Evolutionary conservation across 2,329 filamentous ascomycete genomes (phyloP).

Genomic region (Paraphaeosphaeria minitans): DNA sequence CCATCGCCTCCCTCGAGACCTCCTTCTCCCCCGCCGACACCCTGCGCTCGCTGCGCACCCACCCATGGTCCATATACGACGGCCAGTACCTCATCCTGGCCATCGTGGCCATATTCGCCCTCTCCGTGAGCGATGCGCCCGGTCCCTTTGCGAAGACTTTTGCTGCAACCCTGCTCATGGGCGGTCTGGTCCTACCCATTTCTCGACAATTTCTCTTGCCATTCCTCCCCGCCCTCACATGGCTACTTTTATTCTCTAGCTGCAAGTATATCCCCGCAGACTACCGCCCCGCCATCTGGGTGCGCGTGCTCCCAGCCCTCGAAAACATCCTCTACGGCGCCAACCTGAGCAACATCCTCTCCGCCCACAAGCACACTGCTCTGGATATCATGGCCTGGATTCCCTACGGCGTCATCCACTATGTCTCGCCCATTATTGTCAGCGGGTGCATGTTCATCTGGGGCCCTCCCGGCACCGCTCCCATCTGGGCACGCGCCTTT

Average conservation of each 20-base stretch:
- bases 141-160: slow-evolving; percentile 79
- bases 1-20: slow-evolving; percentile 76
- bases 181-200: slow-evolving; percentile 77
- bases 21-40: slow-evolving; percentile 83
- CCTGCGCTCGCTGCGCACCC: slow-evolving; percentile 73
- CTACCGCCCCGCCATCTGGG: slow-evolving; percentile 92
- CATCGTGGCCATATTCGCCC: slow-evolving; percentile 77
- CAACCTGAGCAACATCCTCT: slow-evolving; percentile 94
- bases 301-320: slow-evolving; percentile 88
- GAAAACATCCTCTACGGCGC: slow-evolving; percentile 97
- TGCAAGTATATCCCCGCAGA: slow-evolving; percentile 92
- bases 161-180: slow-evolving; percentile 68
- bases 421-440: slow-evolving; percentile 81
- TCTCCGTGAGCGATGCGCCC: slow-evolving; percentile 78
- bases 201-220: slow-evolving; percentile 92
- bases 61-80: slow-evolving; percentile 83
- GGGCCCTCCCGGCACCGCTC: slow-evolving; percentile 81
- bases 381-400: slow-evolving; percentile 92
- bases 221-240: slow-evolving; percentile 81
- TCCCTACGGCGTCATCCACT: slow-evolving; percentile 90
- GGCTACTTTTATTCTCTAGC: slow-evolving; percentile 89
- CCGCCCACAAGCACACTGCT: slow-evolving; percentile 80
- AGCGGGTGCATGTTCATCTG: slow-evolving; percentile 84
- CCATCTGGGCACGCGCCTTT: slow-evolving; percentile 83
- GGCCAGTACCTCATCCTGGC: slow-evolving; percentile 80